Conservation (phyloP, 148 eudicot species). For the Salicornia ramosissima region DNA sequence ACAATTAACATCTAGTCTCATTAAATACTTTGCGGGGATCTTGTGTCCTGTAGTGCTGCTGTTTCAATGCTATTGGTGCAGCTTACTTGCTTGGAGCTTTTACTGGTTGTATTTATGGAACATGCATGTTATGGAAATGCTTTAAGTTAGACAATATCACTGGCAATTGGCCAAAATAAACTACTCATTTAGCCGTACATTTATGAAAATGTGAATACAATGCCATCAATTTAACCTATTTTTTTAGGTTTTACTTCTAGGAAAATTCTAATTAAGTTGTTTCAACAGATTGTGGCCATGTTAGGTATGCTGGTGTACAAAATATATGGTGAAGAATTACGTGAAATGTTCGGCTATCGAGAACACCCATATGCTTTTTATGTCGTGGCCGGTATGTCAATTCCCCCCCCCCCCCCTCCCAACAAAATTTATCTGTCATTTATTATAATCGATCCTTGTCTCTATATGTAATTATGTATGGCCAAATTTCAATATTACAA, state of each 20-base stretch:
- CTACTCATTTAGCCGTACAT: not conserved
- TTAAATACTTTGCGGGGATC: not conserved
- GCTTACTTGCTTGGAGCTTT: not conserved
- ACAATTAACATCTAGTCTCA: too few relatives aligned
- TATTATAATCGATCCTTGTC: not conserved
- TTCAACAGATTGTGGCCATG: conserved; percentile 78
- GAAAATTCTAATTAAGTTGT: conserved; percentile 17
- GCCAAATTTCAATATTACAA: not conserved
- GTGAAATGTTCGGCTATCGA: conserved; percentile 98
- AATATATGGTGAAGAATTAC: conserved; percentile 89
- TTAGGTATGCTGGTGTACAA: conserved; percentile 86
- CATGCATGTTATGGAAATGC: not conserved
- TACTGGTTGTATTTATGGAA: not conserved
- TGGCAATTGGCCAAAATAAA: not conserved
- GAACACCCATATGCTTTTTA: conserved; percentile 97
- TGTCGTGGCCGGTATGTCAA: conserved; percentile 77
- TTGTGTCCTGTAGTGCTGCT: not conserved
- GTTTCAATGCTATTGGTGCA: not conserved
- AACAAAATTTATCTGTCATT: too few relatives aligned
- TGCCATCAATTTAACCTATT: not conserved
- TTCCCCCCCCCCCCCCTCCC: not conserved
- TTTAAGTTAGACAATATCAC: not conserved
- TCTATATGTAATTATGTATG: not conserved
- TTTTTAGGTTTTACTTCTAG: not conserved
- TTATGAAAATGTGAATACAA: conserved; percentile 3